Evolutionary conservation across 2,329 filamentous ascomycete species (phyloP).

Genomic region (Aspergillus oerlinghausenensis): DNA sequence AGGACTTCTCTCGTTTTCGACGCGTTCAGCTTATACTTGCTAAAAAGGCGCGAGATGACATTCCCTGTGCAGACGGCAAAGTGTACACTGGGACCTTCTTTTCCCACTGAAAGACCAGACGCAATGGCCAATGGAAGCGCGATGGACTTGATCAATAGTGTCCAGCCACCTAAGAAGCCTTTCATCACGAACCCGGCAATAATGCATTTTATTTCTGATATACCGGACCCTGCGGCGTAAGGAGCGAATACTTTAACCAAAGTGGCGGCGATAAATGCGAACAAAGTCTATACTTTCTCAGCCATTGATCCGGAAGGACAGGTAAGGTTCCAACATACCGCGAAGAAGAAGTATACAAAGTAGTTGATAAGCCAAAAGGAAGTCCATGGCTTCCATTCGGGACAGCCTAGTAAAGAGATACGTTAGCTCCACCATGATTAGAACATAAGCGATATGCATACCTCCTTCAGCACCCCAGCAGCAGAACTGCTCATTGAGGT

Average conservation of each 20-base stretch:
- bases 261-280: conserved; percentile 75
- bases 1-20: conserved; percentile 93
- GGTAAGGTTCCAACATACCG: conserved; percentile 47
- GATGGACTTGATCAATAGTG: conserved; percentile 88
- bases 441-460: conserved; percentile 29
- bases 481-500: conserved; percentile 95
- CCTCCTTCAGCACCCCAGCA: conserved; percentile 93
- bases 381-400: conserved; percentile 87
- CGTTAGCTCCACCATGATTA: background rate
- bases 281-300: conserved; percentile 54
- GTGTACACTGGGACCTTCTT: conserved; percentile 97
- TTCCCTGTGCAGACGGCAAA: conserved; percentile 97
- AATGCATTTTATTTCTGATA: conserved; percentile 98
- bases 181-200: conserved; percentile 99
- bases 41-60: conserved; percentile 87
- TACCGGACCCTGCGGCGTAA: conserved; percentile 93
- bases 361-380: conserved; percentile 76
- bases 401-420: conserved; percentile 56
- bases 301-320: background rate
- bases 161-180: conserved; percentile 88
- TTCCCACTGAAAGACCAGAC: conserved; percentile 89
- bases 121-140: conserved; percentile 87
- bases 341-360: conserved; percentile 79
- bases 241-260: conserved; percentile 90
- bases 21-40: conserved; percentile 86